Conservation (phyloP, 2,329 filamentous ascomycete genomes). For the Aspergillus costaricaensis region DNA sequence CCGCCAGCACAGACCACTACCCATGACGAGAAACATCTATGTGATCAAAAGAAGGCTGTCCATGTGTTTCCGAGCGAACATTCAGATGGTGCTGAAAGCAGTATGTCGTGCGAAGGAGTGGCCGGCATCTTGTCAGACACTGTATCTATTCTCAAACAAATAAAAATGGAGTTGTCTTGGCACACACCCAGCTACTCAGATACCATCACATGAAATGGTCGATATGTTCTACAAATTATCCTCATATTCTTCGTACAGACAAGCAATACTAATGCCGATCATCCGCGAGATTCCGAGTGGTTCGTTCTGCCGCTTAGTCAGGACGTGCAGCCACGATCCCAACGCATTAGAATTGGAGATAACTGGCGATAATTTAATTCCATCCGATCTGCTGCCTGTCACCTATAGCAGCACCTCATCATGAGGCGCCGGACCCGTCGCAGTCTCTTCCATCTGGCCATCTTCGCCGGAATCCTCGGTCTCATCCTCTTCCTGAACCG, state of each 20-base stretch:
- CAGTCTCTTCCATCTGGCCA: constrained; percentile 36
- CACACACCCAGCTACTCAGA: not conserved
- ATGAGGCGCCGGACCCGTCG: constrained; percentile 26
- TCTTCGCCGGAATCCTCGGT: constrained; percentile 38
- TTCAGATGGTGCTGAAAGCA: not conserved
- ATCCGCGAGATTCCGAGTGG: not conserved
- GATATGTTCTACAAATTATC: no score
- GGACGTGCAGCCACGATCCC: not conserved
- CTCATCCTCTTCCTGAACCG: constrained; percentile 43
- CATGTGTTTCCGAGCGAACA: not conserved
- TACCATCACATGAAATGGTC: no score
- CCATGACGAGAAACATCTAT: no score
- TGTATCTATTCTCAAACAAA: no score
- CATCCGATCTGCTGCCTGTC: no score
- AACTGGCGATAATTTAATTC: not conserved
- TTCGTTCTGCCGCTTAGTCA: not conserved
- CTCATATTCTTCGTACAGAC: no score
- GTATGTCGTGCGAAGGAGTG: not conserved
- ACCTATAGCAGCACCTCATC: not conserved
- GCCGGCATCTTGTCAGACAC: no score
- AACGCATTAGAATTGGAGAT: not conserved
- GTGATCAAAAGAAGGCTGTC: not conserved
- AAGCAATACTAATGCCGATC: not conserved
- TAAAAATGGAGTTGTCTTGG: not conserved
- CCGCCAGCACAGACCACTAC: no score